Evolutionary conservation across 2,329 filamentous ascomycete species (phyloP), one percentile per base, ranked within the genome.

Genomic region (Colletotrichum sp.): DNA sequence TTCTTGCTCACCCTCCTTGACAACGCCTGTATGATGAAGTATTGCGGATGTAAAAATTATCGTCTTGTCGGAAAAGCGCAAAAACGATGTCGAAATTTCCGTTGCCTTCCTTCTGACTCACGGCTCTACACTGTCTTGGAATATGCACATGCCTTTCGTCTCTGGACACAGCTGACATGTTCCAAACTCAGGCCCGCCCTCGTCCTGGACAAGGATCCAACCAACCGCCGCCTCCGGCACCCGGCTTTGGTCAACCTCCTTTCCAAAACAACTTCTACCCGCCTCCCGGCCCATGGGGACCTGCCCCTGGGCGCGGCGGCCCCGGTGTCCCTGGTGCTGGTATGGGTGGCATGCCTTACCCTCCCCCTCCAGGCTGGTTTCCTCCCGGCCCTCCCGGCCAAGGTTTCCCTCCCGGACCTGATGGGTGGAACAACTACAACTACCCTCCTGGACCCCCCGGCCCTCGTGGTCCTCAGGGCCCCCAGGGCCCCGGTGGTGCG

Each of bases 61-160:
- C 75, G 82, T 89, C 88, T 90, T 91, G 90, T 92, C 93, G 93
- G 94, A 94, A 94, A 93, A 94, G 95, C 95, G 95, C 95, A 98
- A 92, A 87, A 95, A 93, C 90, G 90, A 88, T 98, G 96, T 98
- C 93, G 96, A 98, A 91, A 93, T 94, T 93, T 98, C 96, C 95
- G 96, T 98, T 98, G 96, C 95, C 96, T 98, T 98, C 96, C 96
- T 98, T 98, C 95, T 98, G 95, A 98, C 92, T 81, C 76, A 79
- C 70, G 70, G 77, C 61, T 71, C 69, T 31, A 75, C 29, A 13
- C 75, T 69, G 67, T 69, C 61, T 61, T 69, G 36, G 36, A 58
- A 34, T 31, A 59, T 43, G 21, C 13, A 38, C 38, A 34, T n/a
- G 55, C 67, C 13, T 9, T 59, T 38, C 62, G 54, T 69, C 33